phyloP scores from a whole-genome alignment of 2,329 filamentous ascomycete species.

The Tolypocladium sp. region DNA sequence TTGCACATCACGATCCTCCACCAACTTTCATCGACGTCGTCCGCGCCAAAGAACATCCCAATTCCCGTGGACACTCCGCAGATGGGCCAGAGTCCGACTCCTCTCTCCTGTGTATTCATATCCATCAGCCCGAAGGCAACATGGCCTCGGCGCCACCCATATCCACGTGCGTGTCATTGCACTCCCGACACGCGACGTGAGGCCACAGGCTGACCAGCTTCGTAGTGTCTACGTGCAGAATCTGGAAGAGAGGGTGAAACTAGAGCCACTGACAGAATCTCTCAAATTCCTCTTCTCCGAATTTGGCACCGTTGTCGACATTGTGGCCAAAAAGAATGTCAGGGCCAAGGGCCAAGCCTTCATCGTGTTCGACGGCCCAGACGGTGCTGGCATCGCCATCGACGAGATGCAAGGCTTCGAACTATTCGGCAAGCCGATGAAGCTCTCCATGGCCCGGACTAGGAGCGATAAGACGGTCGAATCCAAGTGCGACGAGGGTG shows the following conservation, averaged over 20 bases:
- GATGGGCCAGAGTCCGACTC: neutral
- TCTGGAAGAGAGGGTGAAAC: slow-evolving; percentile 85
- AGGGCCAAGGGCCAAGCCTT: slow-evolving; percentile 95
- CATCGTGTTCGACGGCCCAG: slow-evolving; percentile 76
- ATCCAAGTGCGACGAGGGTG: slow-evolving; percentile 63
- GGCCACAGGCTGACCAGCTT: slow-evolving; percentile 23
- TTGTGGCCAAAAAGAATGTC: slow-evolving; percentile 81
- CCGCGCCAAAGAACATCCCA: neutral
- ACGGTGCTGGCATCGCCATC: slow-evolving; percentile 71
- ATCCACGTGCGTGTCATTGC: slow-evolving; percentile 68
- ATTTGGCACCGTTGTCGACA: slow-evolving; percentile 77
- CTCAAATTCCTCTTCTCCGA: slow-evolving; percentile 75
- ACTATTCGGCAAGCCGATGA: slow-evolving; percentile 85
- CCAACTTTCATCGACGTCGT: neutral
- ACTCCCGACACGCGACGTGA: slow-evolving; percentile 48
- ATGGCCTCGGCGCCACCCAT: slow-evolving; percentile 39
- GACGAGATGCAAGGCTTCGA: slow-evolving; percentile 90
- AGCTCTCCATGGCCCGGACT: slow-evolving; percentile 70
- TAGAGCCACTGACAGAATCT: slow-evolving; percentile 64
- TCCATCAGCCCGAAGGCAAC: neutral
- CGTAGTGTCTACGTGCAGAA: slow-evolving; percentile 65
- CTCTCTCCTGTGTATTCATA: neutral
- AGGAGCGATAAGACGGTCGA: slow-evolving; percentile 82
- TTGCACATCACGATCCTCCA: neutral
- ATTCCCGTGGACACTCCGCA: neutral